phyloP scores from a whole-genome alignment of 169 alveolate species.

The Cryptosporidium muris region DNA sequence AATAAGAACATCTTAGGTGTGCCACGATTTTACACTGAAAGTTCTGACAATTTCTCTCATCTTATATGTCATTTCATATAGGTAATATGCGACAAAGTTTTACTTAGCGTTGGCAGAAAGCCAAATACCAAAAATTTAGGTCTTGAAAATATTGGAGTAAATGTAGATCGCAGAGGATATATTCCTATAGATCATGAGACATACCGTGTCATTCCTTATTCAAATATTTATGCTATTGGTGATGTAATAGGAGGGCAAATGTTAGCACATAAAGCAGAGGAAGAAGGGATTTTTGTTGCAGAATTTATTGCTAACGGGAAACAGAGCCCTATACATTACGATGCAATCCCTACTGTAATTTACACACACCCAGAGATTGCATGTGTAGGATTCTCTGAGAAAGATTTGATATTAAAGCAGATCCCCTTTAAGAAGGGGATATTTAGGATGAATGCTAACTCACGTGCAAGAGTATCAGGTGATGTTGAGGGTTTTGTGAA shows the following conservation, averaged over 20 bases:
- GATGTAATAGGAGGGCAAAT: conserved; percentile 97
- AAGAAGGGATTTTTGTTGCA: conserved; percentile 94
- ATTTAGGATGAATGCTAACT: conserved; percentile 95
- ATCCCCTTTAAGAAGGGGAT: conserved; percentile 80
- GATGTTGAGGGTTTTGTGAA: conserved; percentile 95
- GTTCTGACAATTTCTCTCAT: neutral
- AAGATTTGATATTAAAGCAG: conserved; percentile 80
- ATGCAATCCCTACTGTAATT: conserved; percentile 95
- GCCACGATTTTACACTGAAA: conserved; percentile 17
- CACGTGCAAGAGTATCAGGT: conserved; percentile 93
- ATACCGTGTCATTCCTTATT: conserved; percentile 3
- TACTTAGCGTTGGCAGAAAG: neutral
- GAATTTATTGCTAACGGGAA: conserved; percentile 85
- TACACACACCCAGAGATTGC: conserved; percentile 99
- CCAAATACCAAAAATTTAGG: no score
- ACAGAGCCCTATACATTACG: conserved; percentile 87
- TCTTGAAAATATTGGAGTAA: conserved; percentile 9
- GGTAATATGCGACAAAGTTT: no score
- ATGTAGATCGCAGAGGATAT: neutral
- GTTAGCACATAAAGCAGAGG: conserved; percentile 99
- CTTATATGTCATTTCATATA: no score
- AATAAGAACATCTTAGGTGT: neutral
- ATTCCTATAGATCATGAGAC: neutral
- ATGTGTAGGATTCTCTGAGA: conserved; percentile 97
- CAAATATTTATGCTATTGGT: conserved; percentile 95